phyloP scores from a whole-genome alignment of 2,329 filamentous ascomycete species.

The Sclerotiophoma versabilis region DNA sequence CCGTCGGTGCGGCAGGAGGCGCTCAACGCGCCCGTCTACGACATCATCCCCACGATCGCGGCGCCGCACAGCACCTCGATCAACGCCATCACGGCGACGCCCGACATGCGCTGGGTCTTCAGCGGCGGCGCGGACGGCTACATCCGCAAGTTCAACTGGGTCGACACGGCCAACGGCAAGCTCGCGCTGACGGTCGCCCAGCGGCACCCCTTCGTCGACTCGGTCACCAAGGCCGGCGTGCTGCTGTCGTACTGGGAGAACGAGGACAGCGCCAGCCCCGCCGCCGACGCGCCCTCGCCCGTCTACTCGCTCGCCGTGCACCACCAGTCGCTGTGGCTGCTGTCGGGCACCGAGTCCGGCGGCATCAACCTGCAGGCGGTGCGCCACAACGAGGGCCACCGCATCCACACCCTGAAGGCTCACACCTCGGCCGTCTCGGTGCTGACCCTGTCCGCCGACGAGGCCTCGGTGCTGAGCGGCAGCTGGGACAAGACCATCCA shows the following conservation, averaged over 20 bases:
- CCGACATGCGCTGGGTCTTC: conserved; percentile 94
- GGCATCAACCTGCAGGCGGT: conserved; percentile 93
- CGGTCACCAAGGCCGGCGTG: conserved; percentile 92
- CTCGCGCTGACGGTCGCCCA: conserved; percentile 93
- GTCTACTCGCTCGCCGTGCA: conserved; percentile 95
- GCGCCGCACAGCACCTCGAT: conserved; percentile 95
- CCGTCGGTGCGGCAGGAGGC: conserved; percentile 77
- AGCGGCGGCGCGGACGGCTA: conserved; percentile 94
- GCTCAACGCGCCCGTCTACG: conserved; percentile 81
- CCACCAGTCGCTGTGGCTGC: conserved; percentile 86
- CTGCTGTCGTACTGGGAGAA: conserved; percentile 99
- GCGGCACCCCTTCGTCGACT: conserved; percentile 95
- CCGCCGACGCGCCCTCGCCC: conserved; percentile 70
- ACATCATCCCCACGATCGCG: conserved; percentile 96
- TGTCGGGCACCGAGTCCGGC: conserved; percentile 89
- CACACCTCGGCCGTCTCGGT: conserved; percentile 94
- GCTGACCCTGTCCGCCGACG: conserved; percentile 80
- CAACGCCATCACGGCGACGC: conserved; percentile 89
- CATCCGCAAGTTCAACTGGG: conserved; percentile 95
- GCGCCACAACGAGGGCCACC: conserved; percentile 91
- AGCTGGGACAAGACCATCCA: conserved; percentile 96
- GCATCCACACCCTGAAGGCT: conserved; percentile 79
- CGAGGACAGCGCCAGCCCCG: conserved; percentile 72
- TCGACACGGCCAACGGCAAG: conserved; percentile 93
- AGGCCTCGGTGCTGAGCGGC: conserved; percentile 85